Conservation (phyloP, 2,329 filamentous ascomycete genomes). For the Huntiella bhutanensis region DNA sequence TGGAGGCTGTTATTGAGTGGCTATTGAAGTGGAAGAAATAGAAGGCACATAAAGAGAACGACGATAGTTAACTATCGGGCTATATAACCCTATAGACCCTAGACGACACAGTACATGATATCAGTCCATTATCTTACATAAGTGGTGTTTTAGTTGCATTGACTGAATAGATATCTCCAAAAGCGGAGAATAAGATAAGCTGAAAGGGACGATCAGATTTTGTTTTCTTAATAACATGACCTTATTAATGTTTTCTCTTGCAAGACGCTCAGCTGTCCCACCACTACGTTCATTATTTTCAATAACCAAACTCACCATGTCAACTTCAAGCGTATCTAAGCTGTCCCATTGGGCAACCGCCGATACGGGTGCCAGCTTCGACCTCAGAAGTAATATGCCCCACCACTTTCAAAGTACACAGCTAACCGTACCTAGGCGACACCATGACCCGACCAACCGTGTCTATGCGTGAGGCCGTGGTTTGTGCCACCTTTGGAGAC, state of each 20-base stretch:
- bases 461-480: constrained; percentile 66
- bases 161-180: too few relatives aligned
- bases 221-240: too few relatives aligned
- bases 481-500: constrained; percentile 56
- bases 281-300: too few relatives aligned
- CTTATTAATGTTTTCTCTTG: too few relatives aligned
- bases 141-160: too few relatives aligned
- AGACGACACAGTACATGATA: too few relatives aligned
- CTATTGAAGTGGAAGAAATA: constrained; percentile 70
- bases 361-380: constrained; percentile 15
- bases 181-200: background rate
- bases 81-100: too few relatives aligned
- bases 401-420: background rate
- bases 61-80: background rate
- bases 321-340: too few relatives aligned
- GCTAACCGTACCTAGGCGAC: constrained; percentile 22
- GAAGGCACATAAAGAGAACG: constrained; percentile 21
- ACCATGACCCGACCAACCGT: constrained; percentile 53
- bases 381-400: constrained; percentile 20
- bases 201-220: background rate
- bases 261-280: too few relatives aligned
- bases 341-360: too few relatives aligned
- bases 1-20: constrained; percentile 93
- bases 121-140: too few relatives aligned
- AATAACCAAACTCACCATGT: too few relatives aligned